Conservation (phyloP, 495 filamentous ascomycete species). For the Penicillium samsonianum region DNA sequence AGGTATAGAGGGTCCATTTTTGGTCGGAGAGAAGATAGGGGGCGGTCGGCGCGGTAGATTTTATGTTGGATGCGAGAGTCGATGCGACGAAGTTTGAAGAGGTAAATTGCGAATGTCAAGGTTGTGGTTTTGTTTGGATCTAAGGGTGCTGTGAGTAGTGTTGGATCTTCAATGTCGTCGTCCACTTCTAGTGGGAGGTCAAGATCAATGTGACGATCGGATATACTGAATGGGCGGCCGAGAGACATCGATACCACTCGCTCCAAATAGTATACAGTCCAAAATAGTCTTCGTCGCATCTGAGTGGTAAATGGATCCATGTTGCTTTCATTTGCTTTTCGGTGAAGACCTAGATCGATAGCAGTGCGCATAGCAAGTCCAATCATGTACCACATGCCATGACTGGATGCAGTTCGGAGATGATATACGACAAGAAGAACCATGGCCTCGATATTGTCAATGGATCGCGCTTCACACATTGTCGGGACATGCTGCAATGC, state of each 20-base stretch:
- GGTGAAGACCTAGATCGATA: slow-evolving; percentile 54
- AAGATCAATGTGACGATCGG: slow-evolving; percentile 55
- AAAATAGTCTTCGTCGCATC: slow-evolving; percentile 53
- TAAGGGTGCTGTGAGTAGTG: slow-evolving; percentile 37
- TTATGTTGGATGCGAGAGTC: slow-evolving; percentile 57
- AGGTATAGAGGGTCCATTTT: slow-evolving; percentile 54
- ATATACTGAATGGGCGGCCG: slow-evolving; percentile 53
- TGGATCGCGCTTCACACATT: slow-evolving; percentile 51
- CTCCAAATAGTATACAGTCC: slow-evolving; percentile 57
- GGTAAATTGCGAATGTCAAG: slow-evolving; percentile 51
- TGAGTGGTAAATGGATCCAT: slow-evolving; percentile 50
- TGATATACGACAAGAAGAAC: slow-evolving; percentile 55
- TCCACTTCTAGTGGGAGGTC: slow-evolving; percentile 50
- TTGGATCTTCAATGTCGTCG: slow-evolving; percentile 48
- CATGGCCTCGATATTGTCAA: slow-evolving; percentile 59
- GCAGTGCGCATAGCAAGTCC: slow-evolving; percentile 57
- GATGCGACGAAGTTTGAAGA: slow-evolving; percentile 51
- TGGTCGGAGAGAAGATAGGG: slow-evolving; percentile 44
- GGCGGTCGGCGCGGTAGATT: slow-evolving; percentile 55
- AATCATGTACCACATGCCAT: slow-evolving; percentile 60
- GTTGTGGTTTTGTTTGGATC: slow-evolving; percentile 39
- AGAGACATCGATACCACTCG: slow-evolving; percentile 52
- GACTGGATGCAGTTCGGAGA: slow-evolving; percentile 51
- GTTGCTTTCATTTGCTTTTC: slow-evolving; percentile 49
- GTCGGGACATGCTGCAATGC: slow-evolving; percentile 53